phyloP scores from a whole-genome alignment of 2,329 filamentous ascomycete species.

The Paecilomyces fulvus region DNA sequence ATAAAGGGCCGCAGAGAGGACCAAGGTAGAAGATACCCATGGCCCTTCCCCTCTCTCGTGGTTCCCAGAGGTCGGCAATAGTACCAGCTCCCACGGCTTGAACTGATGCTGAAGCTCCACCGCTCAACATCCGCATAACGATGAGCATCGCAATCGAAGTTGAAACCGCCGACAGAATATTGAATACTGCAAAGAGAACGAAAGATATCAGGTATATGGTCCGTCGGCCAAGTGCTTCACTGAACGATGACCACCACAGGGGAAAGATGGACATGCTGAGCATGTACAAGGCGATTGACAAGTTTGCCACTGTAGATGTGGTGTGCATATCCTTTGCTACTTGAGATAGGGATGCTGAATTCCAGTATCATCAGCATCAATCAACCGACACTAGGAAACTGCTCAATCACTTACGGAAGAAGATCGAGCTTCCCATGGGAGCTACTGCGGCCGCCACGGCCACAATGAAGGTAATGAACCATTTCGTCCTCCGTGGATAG shows the following conservation, averaged over 20 bases:
- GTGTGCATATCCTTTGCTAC: constrained; percentile 56
- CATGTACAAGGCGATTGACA: constrained; percentile 75
- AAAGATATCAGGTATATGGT: constrained; percentile 75
- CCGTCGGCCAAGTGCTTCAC: constrained; percentile 60
- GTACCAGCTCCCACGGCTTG: constrained; percentile 78
- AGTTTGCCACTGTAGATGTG: constrained; percentile 59
- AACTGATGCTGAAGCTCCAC: constrained; percentile 70
- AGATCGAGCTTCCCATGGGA: constrained; percentile 75
- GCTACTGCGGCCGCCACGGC: constrained; percentile 68
- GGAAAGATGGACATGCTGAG: constrained; percentile 75
- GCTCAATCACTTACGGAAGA: constrained; percentile 56
- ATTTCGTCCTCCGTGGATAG: constrained; percentile 68
- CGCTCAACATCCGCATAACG: constrained; percentile 63
- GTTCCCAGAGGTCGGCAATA: constrained; percentile 72
- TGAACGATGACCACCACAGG: constrained; percentile 79
- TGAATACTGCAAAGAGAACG: constrained; percentile 61
- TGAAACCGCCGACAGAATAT: constrained; percentile 59
- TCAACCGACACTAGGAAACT: not conserved
- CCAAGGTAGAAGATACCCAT: constrained; percentile 81
- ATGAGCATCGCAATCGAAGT: constrained; percentile 67
- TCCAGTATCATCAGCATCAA: not conserved
- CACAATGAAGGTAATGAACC: constrained; percentile 71
- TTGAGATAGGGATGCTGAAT: constrained; percentile 56
- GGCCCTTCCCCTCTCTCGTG: constrained; percentile 62
- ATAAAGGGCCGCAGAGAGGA: constrained; percentile 63